These are phyloP conservation scores for Gracilariopsis chorda DNA, from an alignment of 23 red algal species.

Conservation along the genomic window DNA sequence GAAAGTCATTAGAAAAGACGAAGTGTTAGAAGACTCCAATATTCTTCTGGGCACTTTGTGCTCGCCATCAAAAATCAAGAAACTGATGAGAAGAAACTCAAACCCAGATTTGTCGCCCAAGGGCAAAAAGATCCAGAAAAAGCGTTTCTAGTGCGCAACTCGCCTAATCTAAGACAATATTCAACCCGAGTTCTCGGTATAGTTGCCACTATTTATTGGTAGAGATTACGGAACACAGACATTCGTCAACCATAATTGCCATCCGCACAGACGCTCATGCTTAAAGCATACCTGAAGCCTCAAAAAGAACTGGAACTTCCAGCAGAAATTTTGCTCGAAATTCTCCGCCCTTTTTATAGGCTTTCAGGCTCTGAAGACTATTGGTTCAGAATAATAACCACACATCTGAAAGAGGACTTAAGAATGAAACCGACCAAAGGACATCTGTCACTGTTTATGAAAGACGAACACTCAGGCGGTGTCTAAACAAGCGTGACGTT, in stretches of 20 bases:
- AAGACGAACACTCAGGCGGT: no score
- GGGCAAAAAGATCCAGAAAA: constrained; percentile 2
- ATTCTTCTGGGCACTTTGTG: background rate
- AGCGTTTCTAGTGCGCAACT: constrained; percentile 11
- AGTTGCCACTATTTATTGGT: background rate
- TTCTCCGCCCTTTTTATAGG: background rate
- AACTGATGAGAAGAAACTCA: background rate
- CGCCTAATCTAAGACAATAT: background rate
- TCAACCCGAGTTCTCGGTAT: background rate
- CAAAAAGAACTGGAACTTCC: background rate
- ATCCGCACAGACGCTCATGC: background rate
- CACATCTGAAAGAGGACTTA: background rate
- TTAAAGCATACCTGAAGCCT: background rate
- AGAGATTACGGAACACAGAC: background rate
- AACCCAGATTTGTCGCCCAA: constrained; percentile 32
- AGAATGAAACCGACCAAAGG: background rate
- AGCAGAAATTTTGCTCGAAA: background rate
- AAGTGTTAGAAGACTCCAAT: background rate
- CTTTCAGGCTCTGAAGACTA: background rate
- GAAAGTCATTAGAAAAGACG: background rate
- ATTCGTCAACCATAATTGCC: constrained; percentile 30
- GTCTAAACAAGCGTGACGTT: no score
- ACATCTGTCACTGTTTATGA: background rate
- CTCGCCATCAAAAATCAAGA: background rate
- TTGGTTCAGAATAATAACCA: background rate